These are phyloP conservation scores for Pezicula rhizophila DNA, from an alignment of 2,329 filamentous ascomycete genomes.

Conservation along the genomic window DNA sequence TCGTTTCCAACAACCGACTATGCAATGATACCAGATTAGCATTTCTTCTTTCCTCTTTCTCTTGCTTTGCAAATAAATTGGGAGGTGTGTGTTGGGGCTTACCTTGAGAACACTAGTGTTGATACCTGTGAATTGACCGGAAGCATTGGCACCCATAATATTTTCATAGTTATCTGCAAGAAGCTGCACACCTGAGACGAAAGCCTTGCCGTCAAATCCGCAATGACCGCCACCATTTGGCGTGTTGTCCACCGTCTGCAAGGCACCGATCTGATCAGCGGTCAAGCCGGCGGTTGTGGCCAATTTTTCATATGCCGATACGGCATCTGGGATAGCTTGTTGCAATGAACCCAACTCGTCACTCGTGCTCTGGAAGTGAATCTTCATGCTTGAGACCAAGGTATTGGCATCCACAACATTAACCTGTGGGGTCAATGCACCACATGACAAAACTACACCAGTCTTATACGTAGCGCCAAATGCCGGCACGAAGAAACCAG, in stretches of 20 bases:
- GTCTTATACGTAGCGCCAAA: constrained; percentile 29
- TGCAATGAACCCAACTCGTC: constrained; percentile 45
- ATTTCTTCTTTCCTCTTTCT: not conserved
- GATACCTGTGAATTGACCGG: constrained; percentile 43
- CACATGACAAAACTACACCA: constrained; percentile 51
- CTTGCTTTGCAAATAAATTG: not conserved
- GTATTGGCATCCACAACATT: constrained; percentile 36
- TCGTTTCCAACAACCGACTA: constrained; percentile 22
- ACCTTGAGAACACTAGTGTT: constrained; percentile 41
- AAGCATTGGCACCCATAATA: constrained; percentile 44
- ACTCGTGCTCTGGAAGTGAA: constrained; percentile 52
- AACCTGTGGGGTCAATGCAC: constrained; percentile 47
- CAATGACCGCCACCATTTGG: constrained; percentile 52
- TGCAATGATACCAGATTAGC: constrained; percentile 3
- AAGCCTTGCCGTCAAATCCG: constrained; percentile 48
- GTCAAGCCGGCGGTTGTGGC: constrained; percentile 38
- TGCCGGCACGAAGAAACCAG: constrained; percentile 51
- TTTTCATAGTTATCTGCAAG: constrained; percentile 46
- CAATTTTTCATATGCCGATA: constrained; percentile 45
- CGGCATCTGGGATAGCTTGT: constrained; percentile 41
- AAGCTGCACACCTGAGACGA: constrained; percentile 51
- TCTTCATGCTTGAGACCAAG: constrained; percentile 39
- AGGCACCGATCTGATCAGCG: constrained; percentile 37
- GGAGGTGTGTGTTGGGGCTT: constrained; percentile 1
- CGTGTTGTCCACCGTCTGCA: constrained; percentile 52